Percentiles rank a stretch among this genome's conserved stretches.
phyloP scores from a whole-genome alignment of 2,329 filamentous ascomycete species.

The Trichoderma breve region DNA sequence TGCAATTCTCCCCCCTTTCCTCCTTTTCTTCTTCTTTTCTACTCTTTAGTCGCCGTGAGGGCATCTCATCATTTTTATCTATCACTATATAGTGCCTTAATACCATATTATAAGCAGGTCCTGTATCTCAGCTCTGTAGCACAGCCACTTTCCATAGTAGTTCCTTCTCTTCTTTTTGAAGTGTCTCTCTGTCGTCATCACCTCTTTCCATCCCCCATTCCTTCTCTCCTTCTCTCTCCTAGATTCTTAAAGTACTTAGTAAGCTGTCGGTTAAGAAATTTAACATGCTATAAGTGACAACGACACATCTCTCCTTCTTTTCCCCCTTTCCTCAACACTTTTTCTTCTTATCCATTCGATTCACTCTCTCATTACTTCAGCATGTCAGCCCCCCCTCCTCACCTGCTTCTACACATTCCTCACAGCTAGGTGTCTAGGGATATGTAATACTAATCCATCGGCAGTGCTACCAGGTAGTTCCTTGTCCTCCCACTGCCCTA shows the following conservation, averaged over 20 bases:
- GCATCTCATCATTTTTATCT: neutral
- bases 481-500: neutral
- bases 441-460: neutral
- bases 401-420: neutral
- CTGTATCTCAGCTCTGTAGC: neutral
- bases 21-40: neutral
- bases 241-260: neutral
- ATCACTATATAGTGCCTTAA: neutral
- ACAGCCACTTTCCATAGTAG: neutral
- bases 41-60: neutral
- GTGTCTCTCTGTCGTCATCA: neutral
- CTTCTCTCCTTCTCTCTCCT: neutral
- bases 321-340: neutral
- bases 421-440: neutral
- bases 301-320: neutral
- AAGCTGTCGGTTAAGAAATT: neutral
- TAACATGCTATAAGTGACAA: neutral
- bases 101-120: neutral
- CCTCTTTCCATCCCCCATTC: neutral
- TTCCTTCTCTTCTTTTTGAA: neutral
- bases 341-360: neutral
- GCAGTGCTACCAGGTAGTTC: neutral
- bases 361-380: neutral
- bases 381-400: neutral
- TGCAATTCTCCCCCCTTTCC: neutral